phyloP scores from a whole-genome alignment of 768 basidiomycete genomes.

The Sporobolomyces roseus region DNA sequence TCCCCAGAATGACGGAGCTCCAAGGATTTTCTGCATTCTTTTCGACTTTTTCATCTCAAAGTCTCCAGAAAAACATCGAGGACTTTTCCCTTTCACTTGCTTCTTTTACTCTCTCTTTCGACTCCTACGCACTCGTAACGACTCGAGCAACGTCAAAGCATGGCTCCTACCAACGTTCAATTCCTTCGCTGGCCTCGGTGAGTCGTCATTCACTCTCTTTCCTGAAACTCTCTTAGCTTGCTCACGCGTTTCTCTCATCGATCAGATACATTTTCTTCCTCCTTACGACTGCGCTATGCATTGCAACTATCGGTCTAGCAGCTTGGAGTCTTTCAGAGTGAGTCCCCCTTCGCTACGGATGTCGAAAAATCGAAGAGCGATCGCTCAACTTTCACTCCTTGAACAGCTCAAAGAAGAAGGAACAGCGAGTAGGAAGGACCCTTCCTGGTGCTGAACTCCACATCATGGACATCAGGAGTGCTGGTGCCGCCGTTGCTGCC shows the following conservation, averaged over 20 bases:
- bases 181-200: conserved; percentile 20
- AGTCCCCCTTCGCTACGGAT: not conserved
- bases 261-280: conserved; percentile 23
- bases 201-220: not conserved
- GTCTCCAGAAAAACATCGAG: too few species aligned
- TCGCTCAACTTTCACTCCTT: not conserved
- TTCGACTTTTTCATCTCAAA: too few species aligned
- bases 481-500: conserved; percentile 22
- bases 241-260: not conserved
- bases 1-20: too few species aligned
- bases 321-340: conserved; percentile 21
- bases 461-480: conserved; percentile 17
- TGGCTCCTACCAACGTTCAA: conserved; percentile 14
- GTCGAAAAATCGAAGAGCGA: not conserved
- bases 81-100: too few species aligned
- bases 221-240: too few species aligned
- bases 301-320: conserved; percentile 22
- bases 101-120: not conserved
- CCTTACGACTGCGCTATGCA: conserved; percentile 15
- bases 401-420: conserved; percentile 24
- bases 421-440: conserved; percentile 5
- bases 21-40: too few species aligned
- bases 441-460: conserved; percentile 19
- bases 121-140: not conserved
- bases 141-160: not conserved